Evolutionary conservation across 1,284 basidiomycete genomes (phyloP), one percentile per base, ranked within the genome.

Genomic region (Volvariella surrecta): DNA sequence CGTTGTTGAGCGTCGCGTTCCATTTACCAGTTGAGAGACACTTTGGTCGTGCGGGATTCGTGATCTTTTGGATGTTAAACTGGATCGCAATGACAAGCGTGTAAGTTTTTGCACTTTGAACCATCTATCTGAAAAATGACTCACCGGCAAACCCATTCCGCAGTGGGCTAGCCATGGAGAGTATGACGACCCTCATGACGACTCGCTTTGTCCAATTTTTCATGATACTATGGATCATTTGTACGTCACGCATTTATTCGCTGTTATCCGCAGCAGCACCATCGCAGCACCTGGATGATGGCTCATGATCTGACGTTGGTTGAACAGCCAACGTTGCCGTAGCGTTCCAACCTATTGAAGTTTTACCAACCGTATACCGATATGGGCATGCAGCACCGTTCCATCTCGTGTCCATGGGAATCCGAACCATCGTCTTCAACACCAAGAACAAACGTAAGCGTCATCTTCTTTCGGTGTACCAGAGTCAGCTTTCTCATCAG

Each of bases 31-130:
- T 82, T 47, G 62, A 59, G 15, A 65, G 70, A 52, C 72, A 8
- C 7, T 35, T 73, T 45, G 73, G 74, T 4, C 57, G 61, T 22
- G 67, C 61, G 0, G 86, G 84, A 0, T 87, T 88, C 59, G 63
- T 88, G 48, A 62, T 87, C 17, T 86, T 83, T 63, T 88, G 83
- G 79, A 81, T 84, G 73, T 61, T 83, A 48, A 75, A 77, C 45
- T 87, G 70, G 71, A 50, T 74, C 38, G 74, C 67, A 11, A 83
- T 83, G 80, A 54, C 69, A 15, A 64, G 79, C 0, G 59, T 77
- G 75, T 70, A 56, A 18, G 70, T 63, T 13, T 17, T 15, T 19
- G 9, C 34, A 42, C 13, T 21, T 22, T 34, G 16, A n/a, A 3
- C 13, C 13, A 2, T 3, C 21, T n/a, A 28, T 11, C 11, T 28